Percentiles rank a stretch among this genome's conserved stretches.
Evolutionary conservation across 139 green algal genomes (phyloP).

Genomic region (Coelastrella sp.): DNA sequence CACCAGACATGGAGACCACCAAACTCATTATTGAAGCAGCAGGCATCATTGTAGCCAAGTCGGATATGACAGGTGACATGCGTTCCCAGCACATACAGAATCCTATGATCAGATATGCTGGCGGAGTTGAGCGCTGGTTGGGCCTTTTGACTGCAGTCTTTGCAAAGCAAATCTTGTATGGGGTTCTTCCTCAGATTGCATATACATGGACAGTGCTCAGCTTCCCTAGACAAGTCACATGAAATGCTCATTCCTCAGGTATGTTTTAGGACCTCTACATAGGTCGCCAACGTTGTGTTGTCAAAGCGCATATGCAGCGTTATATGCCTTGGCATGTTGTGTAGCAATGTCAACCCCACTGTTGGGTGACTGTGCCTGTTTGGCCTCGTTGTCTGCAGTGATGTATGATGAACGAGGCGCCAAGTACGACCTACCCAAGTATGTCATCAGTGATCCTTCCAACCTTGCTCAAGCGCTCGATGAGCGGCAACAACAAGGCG

Average conservation of each 20-base stretch:
- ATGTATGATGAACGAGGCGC: slow-evolving; percentile 88
- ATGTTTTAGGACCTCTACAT: too few relatives aligned
- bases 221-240: too few relatives aligned
- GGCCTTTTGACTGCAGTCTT: too few relatives aligned
- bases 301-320: too few relatives aligned
- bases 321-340: too few relatives aligned
- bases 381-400: too few relatives aligned
- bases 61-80: slow-evolving; percentile 71
- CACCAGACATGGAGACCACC: slow-evolving; percentile 68
- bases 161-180: too few relatives aligned
- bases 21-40: slow-evolving; percentile 81
- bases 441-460: slow-evolving; percentile 64
- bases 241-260: too few relatives aligned
- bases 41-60: slow-evolving; percentile 80
- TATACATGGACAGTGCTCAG: too few relatives aligned
- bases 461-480: slow-evolving; percentile 26
- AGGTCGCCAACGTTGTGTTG: too few relatives aligned
- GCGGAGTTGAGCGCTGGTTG: not conserved
- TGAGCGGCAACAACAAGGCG: slow-evolving; percentile 3
- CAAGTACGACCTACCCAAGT: slow-evolving; percentile 83
- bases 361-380: not conserved
- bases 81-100: not conserved
- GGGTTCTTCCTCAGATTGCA: too few relatives aligned
- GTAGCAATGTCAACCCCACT: too few relatives aligned
- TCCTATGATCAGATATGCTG: not conserved